Conservation (phyloP, 1,139 yeast species). For the Protomyces gravidus region DNA sequence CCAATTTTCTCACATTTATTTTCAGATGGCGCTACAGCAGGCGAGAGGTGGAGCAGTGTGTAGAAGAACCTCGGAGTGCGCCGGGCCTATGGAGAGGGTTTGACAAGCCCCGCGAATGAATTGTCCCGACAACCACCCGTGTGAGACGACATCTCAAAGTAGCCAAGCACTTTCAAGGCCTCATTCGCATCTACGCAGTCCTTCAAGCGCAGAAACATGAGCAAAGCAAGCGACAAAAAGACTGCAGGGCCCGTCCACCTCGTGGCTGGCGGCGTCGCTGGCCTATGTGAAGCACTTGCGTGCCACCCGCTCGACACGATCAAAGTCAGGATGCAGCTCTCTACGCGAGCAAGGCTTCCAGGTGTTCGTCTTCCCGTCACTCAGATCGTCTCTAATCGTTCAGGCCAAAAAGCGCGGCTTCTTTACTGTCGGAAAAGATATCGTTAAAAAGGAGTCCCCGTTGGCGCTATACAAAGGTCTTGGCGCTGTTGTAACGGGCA, state of each 20-base stretch:
- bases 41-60: too few species aligned
- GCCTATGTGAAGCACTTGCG: conserved; percentile 89
- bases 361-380: conserved; percentile 39
- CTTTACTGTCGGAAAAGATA: conserved; percentile 69
- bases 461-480: conserved; percentile 89
- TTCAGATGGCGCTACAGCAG: too few species aligned
- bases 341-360: conserved; percentile 23
- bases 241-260: conserved; percentile 49
- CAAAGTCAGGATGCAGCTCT: conserved; percentile 51
- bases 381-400: conserved; percentile 44
- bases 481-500: conserved; percentile 95
- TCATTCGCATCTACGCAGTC: too few species aligned
- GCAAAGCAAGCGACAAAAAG: conserved; percentile 32
- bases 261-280: conserved; percentile 96
- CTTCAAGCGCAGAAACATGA: too few species aligned
- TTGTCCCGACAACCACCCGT: too few species aligned
- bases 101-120: too few species aligned
- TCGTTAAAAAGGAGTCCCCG: conserved; percentile 75
- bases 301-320: conserved; percentile 92
- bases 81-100: too few species aligned
- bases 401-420: conserved; percentile 71
- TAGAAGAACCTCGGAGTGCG: too few species aligned
- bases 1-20: too few species aligned
- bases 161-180: too few species aligned
- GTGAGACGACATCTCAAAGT: too few species aligned